Evolutionary conservation across 805 yeast genomes (phyloP).

Genomic region (Brettanomyces sp.): DNA sequence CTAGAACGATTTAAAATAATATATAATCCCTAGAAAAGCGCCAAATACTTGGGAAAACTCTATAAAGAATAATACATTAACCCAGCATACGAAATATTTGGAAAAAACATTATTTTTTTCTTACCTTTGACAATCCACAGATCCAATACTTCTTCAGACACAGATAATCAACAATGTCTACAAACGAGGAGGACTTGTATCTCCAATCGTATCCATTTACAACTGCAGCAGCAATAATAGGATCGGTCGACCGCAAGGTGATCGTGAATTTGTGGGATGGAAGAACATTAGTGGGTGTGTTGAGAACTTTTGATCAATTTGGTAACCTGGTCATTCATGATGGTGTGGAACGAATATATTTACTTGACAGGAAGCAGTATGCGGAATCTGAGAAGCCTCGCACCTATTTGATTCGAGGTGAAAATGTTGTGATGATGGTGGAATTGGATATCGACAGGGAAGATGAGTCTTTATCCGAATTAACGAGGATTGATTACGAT

Average conservation of each 20-base stretch:
- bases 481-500: constrained; percentile 49
- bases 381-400: constrained; percentile 61
- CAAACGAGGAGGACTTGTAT: constrained; percentile 41
- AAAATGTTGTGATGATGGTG: constrained; percentile 88
- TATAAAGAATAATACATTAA: too few species aligned
- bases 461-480: constrained; percentile 52
- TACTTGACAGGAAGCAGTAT: constrained; percentile 39
- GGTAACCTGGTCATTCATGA: constrained; percentile 90
- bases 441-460: constrained; percentile 86
- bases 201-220: constrained; percentile 77
- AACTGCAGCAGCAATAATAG: constrained; percentile 84
- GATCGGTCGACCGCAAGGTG: constrained; percentile 71
- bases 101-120: too few species aligned
- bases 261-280: constrained; percentile 88
- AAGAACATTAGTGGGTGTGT: constrained; percentile 73
- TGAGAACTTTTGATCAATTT: constrained; percentile 92
- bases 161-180: neutral
- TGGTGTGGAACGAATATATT: constrained; percentile 75
- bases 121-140: too few species aligned
- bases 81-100: too few species aligned
- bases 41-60: too few species aligned
- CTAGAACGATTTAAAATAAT: too few species aligned
- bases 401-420: constrained; percentile 86
- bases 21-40: too few species aligned
- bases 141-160: too few species aligned